Percentiles rank a stretch among this genome's conserved stretches.
Conservation (phyloP, 176 grass and related monocot species). For the Oryza meridionalis region DNA sequence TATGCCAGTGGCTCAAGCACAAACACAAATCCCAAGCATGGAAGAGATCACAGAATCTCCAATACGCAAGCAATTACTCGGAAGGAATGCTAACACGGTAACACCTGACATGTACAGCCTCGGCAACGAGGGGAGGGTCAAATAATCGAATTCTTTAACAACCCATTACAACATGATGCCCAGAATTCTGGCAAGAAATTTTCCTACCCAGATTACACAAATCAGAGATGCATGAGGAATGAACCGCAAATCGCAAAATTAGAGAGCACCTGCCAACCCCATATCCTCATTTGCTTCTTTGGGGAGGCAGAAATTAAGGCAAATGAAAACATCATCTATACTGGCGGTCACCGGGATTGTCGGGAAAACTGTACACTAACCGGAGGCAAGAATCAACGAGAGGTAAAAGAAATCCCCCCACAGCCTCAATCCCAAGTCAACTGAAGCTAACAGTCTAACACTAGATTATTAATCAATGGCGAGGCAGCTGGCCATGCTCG, state of each 20-base stretch:
- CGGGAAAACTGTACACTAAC: slow-evolving; percentile 61
- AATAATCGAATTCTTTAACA: slow-evolving; percentile 24
- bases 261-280: slow-evolving; percentile 55
- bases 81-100: not conserved
- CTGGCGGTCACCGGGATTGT: slow-evolving; percentile 43
- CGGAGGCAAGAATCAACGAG: slow-evolving; percentile 50
- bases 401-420: slow-evolving; percentile 36
- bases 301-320: slow-evolving; percentile 46
- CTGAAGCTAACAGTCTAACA: slow-evolving; percentile 55
- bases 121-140: slow-evolving; percentile 4
- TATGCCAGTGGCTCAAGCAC: too few relatives aligned
- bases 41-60: not conserved
- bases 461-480: slow-evolving; percentile 51
- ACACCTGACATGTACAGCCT: slow-evolving; percentile 25
- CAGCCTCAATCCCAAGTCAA: slow-evolving; percentile 53
- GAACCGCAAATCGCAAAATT: slow-evolving; percentile 54
- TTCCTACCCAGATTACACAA: slow-evolving; percentile 45
- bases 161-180: slow-evolving; percentile 45
- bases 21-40: too few relatives aligned
- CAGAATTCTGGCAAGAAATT: slow-evolving; percentile 42
- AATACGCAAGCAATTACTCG: too few relatives aligned
- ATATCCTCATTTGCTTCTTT: slow-evolving; percentile 48
- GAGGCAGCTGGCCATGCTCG: slow-evolving; percentile 66
- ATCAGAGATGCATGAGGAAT: slow-evolving; percentile 66
- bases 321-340: slow-evolving; percentile 53